Conservation (phyloP, 225 moss, liverwort and hornwort genomes). For the Ulota crispa region DNA sequence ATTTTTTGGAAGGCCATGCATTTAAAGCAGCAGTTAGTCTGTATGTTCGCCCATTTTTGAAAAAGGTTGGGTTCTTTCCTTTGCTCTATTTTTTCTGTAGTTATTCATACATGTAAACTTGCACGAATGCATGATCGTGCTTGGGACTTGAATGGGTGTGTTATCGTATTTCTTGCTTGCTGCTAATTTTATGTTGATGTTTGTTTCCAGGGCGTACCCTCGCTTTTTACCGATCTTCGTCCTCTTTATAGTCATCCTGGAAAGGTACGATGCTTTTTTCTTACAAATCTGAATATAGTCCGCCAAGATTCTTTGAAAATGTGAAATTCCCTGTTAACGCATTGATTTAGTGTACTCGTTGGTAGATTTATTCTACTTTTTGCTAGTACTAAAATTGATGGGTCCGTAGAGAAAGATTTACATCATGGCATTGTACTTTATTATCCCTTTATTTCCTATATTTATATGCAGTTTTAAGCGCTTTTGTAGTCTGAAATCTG, state of each 20-base stretch:
- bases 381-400: not conserved
- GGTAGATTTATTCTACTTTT: not conserved
- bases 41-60: constrained; percentile 81
- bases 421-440: not conserved
- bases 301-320: not conserved
- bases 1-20: constrained; percentile 72
- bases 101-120: not conserved
- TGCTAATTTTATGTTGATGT: constrained; percentile 22
- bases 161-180: constrained; percentile 6
- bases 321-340: not conserved
- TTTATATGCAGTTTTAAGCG: not conserved
- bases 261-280: constrained; percentile 44
- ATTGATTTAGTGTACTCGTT: not conserved
- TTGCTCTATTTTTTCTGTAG: not conserved
- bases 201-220: constrained; percentile 75
- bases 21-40: constrained; percentile 67
- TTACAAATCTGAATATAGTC: constrained; percentile 2
- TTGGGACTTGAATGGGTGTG: constrained; percentile 17
- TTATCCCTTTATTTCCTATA: not conserved
- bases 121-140: not conserved
- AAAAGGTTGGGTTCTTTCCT: constrained; percentile 53
- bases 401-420: constrained; percentile 1
- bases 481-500: not conserved
- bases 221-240: constrained; percentile 89
- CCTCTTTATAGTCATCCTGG: constrained; percentile 73